Evolutionary conservation across 345 rosid species (phyloP), one percentile per base, ranked within the genome.

Genomic region (Geranium rotundifolium): DNA sequence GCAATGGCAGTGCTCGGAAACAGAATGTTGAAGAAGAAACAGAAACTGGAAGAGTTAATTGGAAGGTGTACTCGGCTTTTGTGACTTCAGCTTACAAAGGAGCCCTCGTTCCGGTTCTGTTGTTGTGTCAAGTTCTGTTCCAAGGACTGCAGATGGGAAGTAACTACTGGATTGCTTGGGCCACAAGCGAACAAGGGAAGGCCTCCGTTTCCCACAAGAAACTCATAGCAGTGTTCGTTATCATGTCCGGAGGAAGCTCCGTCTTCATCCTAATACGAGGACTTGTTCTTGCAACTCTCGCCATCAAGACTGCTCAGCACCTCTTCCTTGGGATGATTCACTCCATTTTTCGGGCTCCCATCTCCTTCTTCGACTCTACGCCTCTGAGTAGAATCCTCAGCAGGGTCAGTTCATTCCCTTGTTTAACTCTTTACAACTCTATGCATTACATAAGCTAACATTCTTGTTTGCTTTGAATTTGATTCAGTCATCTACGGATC

Each of bases 131-230:
- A 59, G 73, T 81, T 49, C 69, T 83, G 58, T 83, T 84, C 75
- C 95, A 87, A 63, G 86, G 81, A 62, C 78, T 84, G 34, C 88
- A 84, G 57, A 82, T 84, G 76, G 82, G 77, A 2, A 87, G 90
- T 81, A 84, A 78, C 61, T 87, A 84, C 70, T 87, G 90, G 95
- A 76, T 87, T 65, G 85, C 90, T 57, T 84, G 88, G 86, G 88
- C 85, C 57, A 71, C 85, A 2, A 84, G 75, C 19, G 79, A 78
- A 30, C 64, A 66, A 10, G 67, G 55, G 60, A 58, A 23, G 30
- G 41, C 41, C 41, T 34, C 10, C 2, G 74, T 84, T 61, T 58
- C 63, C 50, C 70, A 69, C 20, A 57, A 62, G 61, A 57, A 74
- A 69, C 60, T 86, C 69, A 74, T 86, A 15, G 80, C 84, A 46